Evolutionary conservation across 1,139 yeast genomes (phyloP), one percentile per base, ranked within the genome.

Genomic region (Taiozyma sp.): DNA sequence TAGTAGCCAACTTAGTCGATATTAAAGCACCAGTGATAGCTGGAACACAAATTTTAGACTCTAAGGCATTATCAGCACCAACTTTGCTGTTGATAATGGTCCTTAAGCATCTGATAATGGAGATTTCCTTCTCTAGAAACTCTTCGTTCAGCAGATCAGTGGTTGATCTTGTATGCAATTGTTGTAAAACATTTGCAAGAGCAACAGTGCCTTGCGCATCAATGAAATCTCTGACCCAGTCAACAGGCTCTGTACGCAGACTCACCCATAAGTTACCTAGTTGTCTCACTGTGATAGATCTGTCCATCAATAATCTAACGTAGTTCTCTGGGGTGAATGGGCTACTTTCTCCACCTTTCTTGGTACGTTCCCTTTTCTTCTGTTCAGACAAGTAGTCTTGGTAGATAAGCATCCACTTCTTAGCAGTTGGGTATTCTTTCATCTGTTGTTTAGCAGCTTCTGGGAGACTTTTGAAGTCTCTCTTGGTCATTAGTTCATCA

Each of bases 131-230:
- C 48, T 83, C 87, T 28, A 83, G 63, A 27, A 70, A 60, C 36
- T 68, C 69, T 8, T 65, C 66, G 13, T 63, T 63, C 8, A 68
- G 51, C 19, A 62, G 51, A 45, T 61, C 62, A 9, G 68, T 58
- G 1, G 68, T 61, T 12, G 65, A 56, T 34, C 63, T 55, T 3
- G 65, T 56, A 43, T 62, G 67, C 9, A 76, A 63, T 52, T 78
- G 80, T 49, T 74, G 71, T 32, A 82, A 64, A 4, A 82, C 81
- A 36, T 82, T 81, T 30, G 87, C 81, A 51, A 93, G 76, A 1
- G 96, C 92, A 3, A 90, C 82, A 55, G 90, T 96, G 46, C 99
- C 99, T 67, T 93, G 97, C 52, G 83, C 80, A 53, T 83, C 87
- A 51, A 90, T 77, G 55, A 93, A 93, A 38, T 76, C 80, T 52